phyloP scores from a whole-genome alignment of 192 early-diverging fungal genomes.

The Paraglomus brasilianum region DNA sequence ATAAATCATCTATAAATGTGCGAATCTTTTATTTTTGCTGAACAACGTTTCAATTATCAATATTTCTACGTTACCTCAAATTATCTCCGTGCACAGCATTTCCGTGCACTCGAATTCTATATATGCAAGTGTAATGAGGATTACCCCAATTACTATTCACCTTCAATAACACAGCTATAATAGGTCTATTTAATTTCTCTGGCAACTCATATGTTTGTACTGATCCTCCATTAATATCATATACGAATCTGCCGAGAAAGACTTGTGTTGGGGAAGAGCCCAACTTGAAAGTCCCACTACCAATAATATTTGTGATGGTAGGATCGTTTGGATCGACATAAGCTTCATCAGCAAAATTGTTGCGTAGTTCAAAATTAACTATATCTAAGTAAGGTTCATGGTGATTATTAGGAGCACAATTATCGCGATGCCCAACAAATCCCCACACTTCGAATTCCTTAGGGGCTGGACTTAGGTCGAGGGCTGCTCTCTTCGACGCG shows the following conservation, averaged over 20 bases:
- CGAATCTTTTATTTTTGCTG: no score
- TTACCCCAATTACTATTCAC: slow-evolving; percentile 73
- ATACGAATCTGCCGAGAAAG: slow-evolving; percentile 21
- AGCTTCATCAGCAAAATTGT: no score
- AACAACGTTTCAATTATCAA: no score
- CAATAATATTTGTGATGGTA: background rate
- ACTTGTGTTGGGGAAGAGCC: slow-evolving; percentile 20
- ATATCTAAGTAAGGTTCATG: no score
- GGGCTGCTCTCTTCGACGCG: background rate
- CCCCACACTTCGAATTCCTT: slow-evolving; percentile 31
- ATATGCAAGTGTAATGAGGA: slow-evolving; percentile 68
- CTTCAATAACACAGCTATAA: slow-evolving; percentile 55
- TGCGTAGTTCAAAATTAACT: no score
- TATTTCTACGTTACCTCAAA: no score
- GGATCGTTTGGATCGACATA: no score
- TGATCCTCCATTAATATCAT: slow-evolving; percentile 10
- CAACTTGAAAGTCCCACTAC: background rate
- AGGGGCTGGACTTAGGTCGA: slow-evolving; percentile 15
- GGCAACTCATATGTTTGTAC: slow-evolving; percentile 21
- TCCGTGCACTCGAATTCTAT: slow-evolving; percentile 74
- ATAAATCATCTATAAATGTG: no score
- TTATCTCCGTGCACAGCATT: background rate
- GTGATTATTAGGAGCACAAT: no score
- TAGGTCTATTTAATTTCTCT: slow-evolving; percentile 33
- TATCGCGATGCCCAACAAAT: background rate